These are phyloP conservation scores for Linanthus parryae DNA, from an alignment of 148 eudicot genomes.

Conservation along the genomic window DNA sequence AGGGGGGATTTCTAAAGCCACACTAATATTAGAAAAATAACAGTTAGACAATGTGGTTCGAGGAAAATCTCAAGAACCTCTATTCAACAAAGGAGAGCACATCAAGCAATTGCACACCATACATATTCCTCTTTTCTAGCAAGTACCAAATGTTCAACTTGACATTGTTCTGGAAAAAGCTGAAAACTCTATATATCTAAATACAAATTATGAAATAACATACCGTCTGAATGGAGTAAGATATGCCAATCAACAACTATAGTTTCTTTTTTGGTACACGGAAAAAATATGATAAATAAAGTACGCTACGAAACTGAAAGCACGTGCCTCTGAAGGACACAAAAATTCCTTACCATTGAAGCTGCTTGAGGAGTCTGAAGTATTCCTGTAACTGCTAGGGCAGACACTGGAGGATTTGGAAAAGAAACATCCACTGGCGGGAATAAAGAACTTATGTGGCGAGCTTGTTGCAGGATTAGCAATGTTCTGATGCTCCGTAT, in stretches of 20 bases:
- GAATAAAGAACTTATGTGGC: slow-evolving; percentile 29
- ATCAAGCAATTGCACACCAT: not conserved
- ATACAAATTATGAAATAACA: not conserved
- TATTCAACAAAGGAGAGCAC: not conserved
- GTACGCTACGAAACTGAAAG: not conserved
- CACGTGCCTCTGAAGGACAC: not conserved
- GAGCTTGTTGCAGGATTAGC: slow-evolving; percentile 31
- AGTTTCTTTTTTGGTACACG: not conserved
- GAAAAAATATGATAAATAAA: not conserved
- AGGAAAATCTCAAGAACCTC: not conserved
- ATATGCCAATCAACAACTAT: not conserved
- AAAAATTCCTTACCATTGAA: slow-evolving; percentile 36
- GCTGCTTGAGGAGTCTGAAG: slow-evolving; percentile 41
- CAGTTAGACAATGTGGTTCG: not conserved
- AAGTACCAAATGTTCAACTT: not conserved
- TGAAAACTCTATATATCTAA: not conserved
- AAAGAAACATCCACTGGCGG: slow-evolving; percentile 30
- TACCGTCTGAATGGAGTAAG: not conserved
- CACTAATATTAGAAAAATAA: not conserved
- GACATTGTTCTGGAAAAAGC: not conserved
- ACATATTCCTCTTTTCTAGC: not conserved
- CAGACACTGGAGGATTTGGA: slow-evolving; percentile 25
- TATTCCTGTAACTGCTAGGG: slow-evolving; percentile 31
- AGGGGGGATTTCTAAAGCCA: no score
- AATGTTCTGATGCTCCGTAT: slow-evolving; percentile 51